A percentile compares a stretch with the other conserved stretches of the same genome.
These are phyloP conservation scores for Basipetospora sp. DNA, from an alignment of 2,329 filamentous ascomycete genomes.

Conservation along the genomic window DNA sequence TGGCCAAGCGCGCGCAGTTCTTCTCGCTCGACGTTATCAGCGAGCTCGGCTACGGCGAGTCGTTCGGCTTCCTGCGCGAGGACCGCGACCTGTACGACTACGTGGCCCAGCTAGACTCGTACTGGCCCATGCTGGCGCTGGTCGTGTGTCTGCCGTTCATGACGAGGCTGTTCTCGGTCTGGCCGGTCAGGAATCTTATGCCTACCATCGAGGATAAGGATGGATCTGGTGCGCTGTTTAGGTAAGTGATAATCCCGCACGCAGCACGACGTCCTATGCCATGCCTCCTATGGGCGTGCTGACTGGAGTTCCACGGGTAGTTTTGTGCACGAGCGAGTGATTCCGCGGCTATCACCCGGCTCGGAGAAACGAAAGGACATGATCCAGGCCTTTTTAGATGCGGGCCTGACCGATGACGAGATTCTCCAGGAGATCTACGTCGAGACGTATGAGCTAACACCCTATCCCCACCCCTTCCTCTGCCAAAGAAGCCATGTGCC, in stretches of 20 bases:
- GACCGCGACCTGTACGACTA: constrained; percentile 31
- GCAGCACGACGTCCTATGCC: constrained; percentile 10
- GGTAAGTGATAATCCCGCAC: constrained; percentile 9
- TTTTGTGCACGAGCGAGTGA: constrained; percentile 16
- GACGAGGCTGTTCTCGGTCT: not conserved
- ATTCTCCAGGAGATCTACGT: constrained; percentile 15
- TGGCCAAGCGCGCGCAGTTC: constrained; percentile 32
- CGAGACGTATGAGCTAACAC: constrained; percentile 7
- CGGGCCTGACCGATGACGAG: constrained; percentile 14
- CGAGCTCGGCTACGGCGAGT: constrained; percentile 31
- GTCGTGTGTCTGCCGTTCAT: not conserved
- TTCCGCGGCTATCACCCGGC: constrained; percentile 14
- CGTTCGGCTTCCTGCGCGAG: constrained; percentile 31
- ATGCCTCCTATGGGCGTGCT: too few relatives aligned
- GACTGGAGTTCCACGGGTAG: not conserved
- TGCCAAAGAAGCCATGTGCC: too few relatives aligned
- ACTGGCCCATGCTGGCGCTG: constrained; percentile 1
- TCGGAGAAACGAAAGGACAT: constrained; percentile 17
- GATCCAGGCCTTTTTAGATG: constrained; percentile 18
- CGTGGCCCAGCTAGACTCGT: constrained; percentile 9
- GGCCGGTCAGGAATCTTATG: not conserved
- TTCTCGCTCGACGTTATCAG: constrained; percentile 41
- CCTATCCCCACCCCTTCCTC: not conserved
- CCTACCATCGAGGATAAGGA: not conserved
- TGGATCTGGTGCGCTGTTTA: not conserved